A percentile compares a stretch with the other conserved stretches of the same genome.
Conservation (phyloP, 495 filamentous ascomycete genomes). For the Penicillium turbatum region DNA sequence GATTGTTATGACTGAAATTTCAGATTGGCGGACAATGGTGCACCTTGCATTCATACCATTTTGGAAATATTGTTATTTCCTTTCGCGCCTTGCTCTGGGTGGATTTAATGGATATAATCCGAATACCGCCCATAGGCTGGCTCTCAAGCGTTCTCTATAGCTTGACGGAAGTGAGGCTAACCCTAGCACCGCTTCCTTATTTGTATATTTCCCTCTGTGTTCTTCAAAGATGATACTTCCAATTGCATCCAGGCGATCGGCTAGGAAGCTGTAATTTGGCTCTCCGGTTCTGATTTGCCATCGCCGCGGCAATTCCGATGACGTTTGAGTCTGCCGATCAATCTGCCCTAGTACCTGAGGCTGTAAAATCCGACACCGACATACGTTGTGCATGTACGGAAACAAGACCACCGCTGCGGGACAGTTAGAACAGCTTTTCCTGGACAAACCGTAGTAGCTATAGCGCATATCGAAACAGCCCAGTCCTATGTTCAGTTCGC, state of each 20-base stretch:
- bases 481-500: not conserved
- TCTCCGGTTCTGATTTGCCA: constrained; percentile 1
- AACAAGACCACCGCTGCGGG: too few species aligned
- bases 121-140: not conserved
- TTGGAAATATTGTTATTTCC: not conserved
- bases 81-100: not conserved
- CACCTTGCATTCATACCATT: not conserved
- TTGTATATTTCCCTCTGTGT: not conserved
- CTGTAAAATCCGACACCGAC: too few species aligned
- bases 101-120: not conserved
- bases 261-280: not conserved
- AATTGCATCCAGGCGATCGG: not conserved
- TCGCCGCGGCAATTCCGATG: not conserved
- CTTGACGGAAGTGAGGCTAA: too few species aligned
- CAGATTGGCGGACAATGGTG: not conserved
- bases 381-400: too few species aligned
- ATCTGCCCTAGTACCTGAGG: not conserved
- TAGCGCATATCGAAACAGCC: too few species aligned
- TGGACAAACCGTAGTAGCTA: not conserved
- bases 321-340: not conserved
- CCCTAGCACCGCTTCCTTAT: not conserved
- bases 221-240: not conserved
- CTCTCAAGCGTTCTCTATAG: not conserved
- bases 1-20: not conserved
- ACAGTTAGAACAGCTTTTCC: too few species aligned